Base-by-base conservation (phyloP, 306 rosid species). In the Oxytropis ochrocephala region DNA sequence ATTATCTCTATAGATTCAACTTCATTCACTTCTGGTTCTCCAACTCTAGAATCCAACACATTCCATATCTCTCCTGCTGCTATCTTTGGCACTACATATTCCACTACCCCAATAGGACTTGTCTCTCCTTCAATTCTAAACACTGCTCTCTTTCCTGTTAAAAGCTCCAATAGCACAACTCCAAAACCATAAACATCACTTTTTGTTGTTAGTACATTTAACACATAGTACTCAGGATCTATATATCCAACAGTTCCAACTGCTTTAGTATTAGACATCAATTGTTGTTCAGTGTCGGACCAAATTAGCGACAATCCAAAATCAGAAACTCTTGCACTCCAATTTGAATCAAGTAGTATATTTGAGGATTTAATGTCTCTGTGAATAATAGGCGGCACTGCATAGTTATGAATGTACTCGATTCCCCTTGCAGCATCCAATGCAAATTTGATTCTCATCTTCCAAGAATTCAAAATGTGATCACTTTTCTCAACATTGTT, bases 111-210 rank as follows among this genome's bases (percentile, higher is more conserved):
- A 1, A 79, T 36, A 5, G 79, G 84, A 11, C 67, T 19, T 3
- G 62, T 53, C 5, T 36, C 76, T 3, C 59, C 81, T 27, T 73
- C 82, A 30, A 24, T 8, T 43, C 64, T 79, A 44, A 83, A 79
- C 24, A 83, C 84, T 0, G 84, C 87, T 29, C 63, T 83, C 1
- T 83, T 79, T 3, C 87, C 87, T 7, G 87, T 83, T 11, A 83
- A 53, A 61, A 83, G 87, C 69, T 83, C 87, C 77, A 83, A 43
- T 76, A 83, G 2, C 18, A 83, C 84, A 47, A 83, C 79, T 54
- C 87, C 87, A 32, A 83, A 72, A 49, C 87, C 84, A 62, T 83
- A 83, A 3, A 79, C 87, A 72, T 83, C 87, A 57, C 87, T 79
- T 27, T 79, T 83, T 62, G 81, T 68, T 4, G 87, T 83, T 33